Base-by-base conservation (phyloP, 805 yeast species). In the Starmerella riodocensis region DNA sequence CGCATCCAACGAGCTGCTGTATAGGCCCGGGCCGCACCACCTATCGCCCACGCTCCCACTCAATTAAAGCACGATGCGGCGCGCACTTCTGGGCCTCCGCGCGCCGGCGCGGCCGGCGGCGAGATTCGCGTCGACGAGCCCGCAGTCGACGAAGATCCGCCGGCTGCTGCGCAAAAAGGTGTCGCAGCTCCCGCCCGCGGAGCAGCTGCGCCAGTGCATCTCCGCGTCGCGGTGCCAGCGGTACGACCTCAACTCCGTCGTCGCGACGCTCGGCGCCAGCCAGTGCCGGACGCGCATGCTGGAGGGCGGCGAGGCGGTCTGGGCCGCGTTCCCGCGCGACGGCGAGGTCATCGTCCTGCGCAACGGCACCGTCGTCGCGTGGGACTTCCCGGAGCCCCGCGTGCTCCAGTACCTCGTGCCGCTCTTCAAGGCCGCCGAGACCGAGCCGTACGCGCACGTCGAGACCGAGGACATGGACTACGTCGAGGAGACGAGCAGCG, bases 391-490 rank as follows among this genome's bases (percentile, higher is more conserved):
- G 14, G 95, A 86, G 58, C 53, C 62, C 4, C 60, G 66, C 16
- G 61, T 79, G 4, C 38, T 48, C 17, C 41, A 46, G 3, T 42
- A 46, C 21, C 40, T 57, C 4, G 47, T 76, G 6, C 81, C 83
- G 1, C 43, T 71, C 14, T 58, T 83, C 3, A 55, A 62, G 33
- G 50, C 55, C 0, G 73, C 81, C 2, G 69, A 69, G 54, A 43
- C 69, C 3, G 61, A 67, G 4, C 59, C 70, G 1, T 71, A 71
- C 43, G 54, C 64, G 17, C 60, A 55, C 2, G 61, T 67, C 8
- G 95, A 85, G 51, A 73, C 83, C 28, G 96, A 85, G 54, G 96
- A 86, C 51, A 71, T 85, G 73, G 95, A 86, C 56, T 85, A 63
- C 56, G 62, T 80, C 11, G 81, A 75, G 40, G 54, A 52, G 22